phyloP scores from a whole-genome alignment of 352 stramenopile species.

The Phytophthora podocarpi region DNA sequence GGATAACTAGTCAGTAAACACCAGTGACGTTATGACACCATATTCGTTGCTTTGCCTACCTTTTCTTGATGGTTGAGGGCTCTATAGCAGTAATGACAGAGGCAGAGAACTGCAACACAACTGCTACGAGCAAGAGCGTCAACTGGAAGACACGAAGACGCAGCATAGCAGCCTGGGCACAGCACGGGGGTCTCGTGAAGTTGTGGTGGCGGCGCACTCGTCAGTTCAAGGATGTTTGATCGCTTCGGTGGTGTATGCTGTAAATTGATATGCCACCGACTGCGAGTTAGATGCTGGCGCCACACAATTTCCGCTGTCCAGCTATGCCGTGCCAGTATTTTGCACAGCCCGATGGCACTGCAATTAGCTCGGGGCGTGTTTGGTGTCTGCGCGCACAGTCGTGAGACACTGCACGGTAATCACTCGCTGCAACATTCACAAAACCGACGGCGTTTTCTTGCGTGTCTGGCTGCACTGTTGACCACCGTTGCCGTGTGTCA shows the following conservation, averaged over 20 bases:
- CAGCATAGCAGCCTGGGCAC: conserved; percentile 7
- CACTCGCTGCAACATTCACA: conserved; percentile 22
- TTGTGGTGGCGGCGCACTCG: conserved; percentile 4
- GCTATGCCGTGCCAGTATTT: neutral
- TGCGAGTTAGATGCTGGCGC: too few species aligned
- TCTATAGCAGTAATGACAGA: conserved; percentile 15
- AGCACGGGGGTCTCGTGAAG: neutral
- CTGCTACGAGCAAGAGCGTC: conserved; percentile 31
- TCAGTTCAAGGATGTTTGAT: conserved; percentile 15
- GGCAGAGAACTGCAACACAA: conserved; percentile 40
- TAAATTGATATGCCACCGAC: conserved; percentile 1
- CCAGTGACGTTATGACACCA: too few species aligned
- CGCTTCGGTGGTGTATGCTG: conserved; percentile 1
- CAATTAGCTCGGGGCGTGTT: neutral
- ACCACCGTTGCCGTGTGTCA: neutral
- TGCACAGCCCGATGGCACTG: conserved; percentile 5
- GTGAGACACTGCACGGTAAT: conserved; percentile 19
- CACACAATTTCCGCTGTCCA: conserved; percentile 1
- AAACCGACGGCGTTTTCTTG: conserved; percentile 5
- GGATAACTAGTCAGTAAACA: too few species aligned
- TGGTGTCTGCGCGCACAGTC: neutral
- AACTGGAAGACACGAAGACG: conserved; percentile 27
- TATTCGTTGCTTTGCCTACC: conserved; percentile 26
- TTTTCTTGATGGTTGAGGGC: conserved; percentile 47
- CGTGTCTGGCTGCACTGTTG: too few species aligned